A percentile compares a stretch with the other conserved stretches of the same genome.
phyloP scores from a whole-genome alignment of 768 basidiomycete species.

The Suillus occidentalis region DNA sequence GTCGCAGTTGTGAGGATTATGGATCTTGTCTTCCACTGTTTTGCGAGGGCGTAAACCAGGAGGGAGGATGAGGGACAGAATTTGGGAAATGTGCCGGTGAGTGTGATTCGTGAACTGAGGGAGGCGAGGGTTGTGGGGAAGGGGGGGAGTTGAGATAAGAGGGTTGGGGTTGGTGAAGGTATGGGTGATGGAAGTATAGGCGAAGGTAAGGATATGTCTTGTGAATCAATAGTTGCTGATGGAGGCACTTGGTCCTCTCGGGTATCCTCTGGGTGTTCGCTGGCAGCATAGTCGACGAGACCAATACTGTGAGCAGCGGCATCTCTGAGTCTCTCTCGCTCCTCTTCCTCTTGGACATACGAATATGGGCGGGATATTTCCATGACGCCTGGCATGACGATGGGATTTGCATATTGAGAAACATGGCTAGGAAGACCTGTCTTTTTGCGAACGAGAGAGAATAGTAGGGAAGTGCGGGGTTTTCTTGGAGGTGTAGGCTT shows the following conservation, averaged over 20 bases:
- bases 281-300: slow-evolving; percentile 27
- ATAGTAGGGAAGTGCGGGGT: slow-evolving; percentile 48
- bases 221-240: slow-evolving; percentile 19
- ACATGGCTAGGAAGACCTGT: slow-evolving; percentile 29
- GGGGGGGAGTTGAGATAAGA: slow-evolving; percentile 38
- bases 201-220: slow-evolving; percentile 12
- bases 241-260: slow-evolving; percentile 46
- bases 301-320: slow-evolving; percentile 79
- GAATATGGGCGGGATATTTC: slow-evolving; percentile 57
- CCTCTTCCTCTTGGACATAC: slow-evolving; percentile 63
- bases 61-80: slow-evolving; percentile 68
- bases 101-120: slow-evolving; percentile 52
- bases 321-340: slow-evolving; percentile 72
- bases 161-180: slow-evolving; percentile 25
- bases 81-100: slow-evolving; percentile 59
- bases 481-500: slow-evolving; percentile 23
- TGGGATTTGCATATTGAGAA: slow-evolving; percentile 32
- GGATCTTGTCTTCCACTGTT: slow-evolving; percentile 68
- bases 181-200: slow-evolving; percentile 20
- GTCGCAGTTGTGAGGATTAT: slow-evolving; percentile 52
- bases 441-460: slow-evolving; percentile 40
- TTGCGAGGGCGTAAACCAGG: slow-evolving; percentile 70
- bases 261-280: neutral
- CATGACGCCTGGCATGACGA: slow-evolving; percentile 67
- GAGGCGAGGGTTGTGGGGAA: slow-evolving; percentile 61